A percentile compares a stretch with the other conserved stretches of the same genome.
Evolutionary conservation across 176 grass and related monocot genomes (phyloP).

Genomic region (Tillandsia leiboldiana): DNA sequence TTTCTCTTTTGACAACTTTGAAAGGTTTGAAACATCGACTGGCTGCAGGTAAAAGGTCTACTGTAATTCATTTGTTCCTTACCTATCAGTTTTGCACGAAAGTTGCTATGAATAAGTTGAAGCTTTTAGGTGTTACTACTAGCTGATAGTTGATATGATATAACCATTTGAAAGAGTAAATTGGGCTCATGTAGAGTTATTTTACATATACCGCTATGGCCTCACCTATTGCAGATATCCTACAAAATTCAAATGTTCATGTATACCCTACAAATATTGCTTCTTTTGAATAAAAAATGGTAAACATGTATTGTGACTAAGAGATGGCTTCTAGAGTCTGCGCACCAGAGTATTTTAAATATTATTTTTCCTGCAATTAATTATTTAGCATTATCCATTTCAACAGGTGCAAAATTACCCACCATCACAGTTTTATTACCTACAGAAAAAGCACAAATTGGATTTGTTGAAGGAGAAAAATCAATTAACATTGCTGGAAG

Average conservation of each 20-base stretch:
- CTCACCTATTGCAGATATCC: background rate
- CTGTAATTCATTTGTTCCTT: background rate
- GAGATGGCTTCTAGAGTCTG: background rate
- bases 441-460: slow-evolving; percentile 64
- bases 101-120: background rate
- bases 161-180: no score
- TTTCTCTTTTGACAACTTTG: slow-evolving; percentile 63
- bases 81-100: background rate
- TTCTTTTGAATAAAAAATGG: background rate
- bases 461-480: slow-evolving; percentile 52
- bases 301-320: background rate
- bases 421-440: slow-evolving; percentile 74
- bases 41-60: slow-evolving; percentile 54
- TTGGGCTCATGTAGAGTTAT: no score
- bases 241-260: background rate
- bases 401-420: slow-evolving; percentile 75
- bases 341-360: slow-evolving; percentile 1
- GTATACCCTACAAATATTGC: background rate
- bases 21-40: slow-evolving; percentile 87
- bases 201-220: no score
- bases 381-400: slow-evolving; percentile 6
- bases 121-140: background rate
- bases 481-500: slow-evolving; percentile 78
- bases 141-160: no score
- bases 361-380: slow-evolving; percentile 21